These are phyloP conservation scores for Annulohypoxylon stygium DNA, from an alignment of 495 filamentous ascomycete genomes.

Conservation along the genomic window DNA sequence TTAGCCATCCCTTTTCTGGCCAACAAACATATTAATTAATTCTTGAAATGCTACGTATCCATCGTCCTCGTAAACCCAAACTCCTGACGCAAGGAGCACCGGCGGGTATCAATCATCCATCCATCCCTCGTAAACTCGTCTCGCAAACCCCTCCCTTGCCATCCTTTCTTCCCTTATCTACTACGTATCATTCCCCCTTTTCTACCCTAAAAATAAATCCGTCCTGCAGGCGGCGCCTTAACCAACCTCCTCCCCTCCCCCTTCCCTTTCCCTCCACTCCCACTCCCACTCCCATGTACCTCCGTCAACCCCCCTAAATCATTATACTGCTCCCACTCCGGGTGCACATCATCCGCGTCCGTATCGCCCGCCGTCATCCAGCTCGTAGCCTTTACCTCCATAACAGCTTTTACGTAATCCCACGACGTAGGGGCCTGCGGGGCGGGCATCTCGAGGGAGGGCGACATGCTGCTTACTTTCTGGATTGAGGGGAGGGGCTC, in stretches of 20 bases:
- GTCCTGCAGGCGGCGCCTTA: constrained; percentile 1
- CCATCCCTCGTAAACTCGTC: neutral
- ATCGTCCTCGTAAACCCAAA: neutral
- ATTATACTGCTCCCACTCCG: constrained; percentile 54
- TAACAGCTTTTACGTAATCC: constrained; percentile 40
- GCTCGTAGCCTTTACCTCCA: constrained; percentile 43
- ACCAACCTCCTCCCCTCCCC: neutral
- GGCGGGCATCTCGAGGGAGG: constrained; percentile 41
- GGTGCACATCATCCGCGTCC: constrained; percentile 36
- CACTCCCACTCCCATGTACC: neutral
- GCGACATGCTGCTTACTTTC: constrained; percentile 27
- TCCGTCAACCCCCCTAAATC: constrained; percentile 53
- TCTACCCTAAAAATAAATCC: neutral
- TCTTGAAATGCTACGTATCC: neutral
- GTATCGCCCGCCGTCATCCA: constrained; percentile 1
- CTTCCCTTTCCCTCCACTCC: neutral
- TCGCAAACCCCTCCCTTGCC: neutral
- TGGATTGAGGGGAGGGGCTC: constrained; percentile 17
- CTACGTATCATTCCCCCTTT: neutral
- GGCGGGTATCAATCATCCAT: constrained; percentile 32
- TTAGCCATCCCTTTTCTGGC: neutral
- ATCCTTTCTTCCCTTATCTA: neutral
- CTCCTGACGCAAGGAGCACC: constrained; percentile 10
- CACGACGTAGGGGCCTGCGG: constrained; percentile 40
- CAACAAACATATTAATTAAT: neutral